Evolutionary conservation across 805 yeast species (phyloP), one percentile per base, ranked within the genome.

Genomic region (Spathaspora gorwiae): DNA sequence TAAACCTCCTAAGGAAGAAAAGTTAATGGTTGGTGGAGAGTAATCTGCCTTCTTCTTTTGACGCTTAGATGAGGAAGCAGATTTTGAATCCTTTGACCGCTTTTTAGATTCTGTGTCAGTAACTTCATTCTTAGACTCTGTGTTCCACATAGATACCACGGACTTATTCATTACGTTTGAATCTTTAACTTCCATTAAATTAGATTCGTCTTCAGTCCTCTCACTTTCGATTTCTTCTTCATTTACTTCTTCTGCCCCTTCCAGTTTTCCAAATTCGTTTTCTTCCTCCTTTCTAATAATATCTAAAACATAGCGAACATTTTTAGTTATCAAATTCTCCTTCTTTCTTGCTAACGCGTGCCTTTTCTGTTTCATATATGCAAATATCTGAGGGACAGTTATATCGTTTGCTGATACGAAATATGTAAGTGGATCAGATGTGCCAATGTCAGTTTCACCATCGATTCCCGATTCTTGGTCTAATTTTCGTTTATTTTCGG

Each of bases 1-100:
- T 66, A 94, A 79, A 2, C 99, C 99, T 26, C 99, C 99, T 11
- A 94, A 68, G 30, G 89, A 81, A 4, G 85, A 72, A 27, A 94
- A 68, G 3, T 83, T 79, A 0, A 82, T 64, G 2, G 76, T 66
- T 15, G 96, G 95, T 33, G 90, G 87, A 11, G 83, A 67, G 66
- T 87, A 78, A 56, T 82, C 84, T 49, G 76, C 75, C 47, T 71
- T 74, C 44, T 60, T 62, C 54, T 68, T 67, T 31, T 55, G 59
- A 43, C 57, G 56, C 44, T 66, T 67, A 35, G 44, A 35, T 7
- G 45, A 11, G 35, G 52, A 53, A 49, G 75, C 73, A 60, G 59
- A 38, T 29, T 29, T 29, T 49, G 67, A 43, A 7, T 76, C 81
- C 50, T 78, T 80, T 6, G 78, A 51, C 56, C 84, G 64, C 56